These are phyloP conservation scores for Gymnopilus junonius DNA, from an alignment of 768 basidiomycete genomes.

Conservation along the genomic window DNA sequence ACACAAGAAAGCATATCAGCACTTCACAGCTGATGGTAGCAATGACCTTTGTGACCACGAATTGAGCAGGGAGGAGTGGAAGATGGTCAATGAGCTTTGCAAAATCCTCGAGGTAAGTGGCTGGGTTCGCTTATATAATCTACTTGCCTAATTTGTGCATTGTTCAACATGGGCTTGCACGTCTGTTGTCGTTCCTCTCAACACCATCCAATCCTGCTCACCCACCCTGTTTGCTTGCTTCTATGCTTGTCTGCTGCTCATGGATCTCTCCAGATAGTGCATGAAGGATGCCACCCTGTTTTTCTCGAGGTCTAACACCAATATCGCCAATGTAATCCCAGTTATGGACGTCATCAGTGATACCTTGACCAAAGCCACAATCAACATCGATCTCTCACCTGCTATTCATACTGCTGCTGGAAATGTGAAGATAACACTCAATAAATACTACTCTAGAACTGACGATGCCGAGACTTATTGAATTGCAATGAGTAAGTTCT, in stretches of 20 bases:
- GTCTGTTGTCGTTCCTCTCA: too few species aligned
- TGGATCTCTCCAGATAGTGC: too few species aligned
- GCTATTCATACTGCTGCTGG: constrained; percentile 24
- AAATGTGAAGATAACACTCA: constrained; percentile 28
- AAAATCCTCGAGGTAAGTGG: constrained; percentile 13
- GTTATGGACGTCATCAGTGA: constrained; percentile 17
- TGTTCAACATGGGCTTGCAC: too few species aligned
- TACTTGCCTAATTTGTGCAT: too few species aligned
- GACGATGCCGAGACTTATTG: constrained; percentile 32
- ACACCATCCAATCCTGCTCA: too few species aligned
- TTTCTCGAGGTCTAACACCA: too few species aligned
- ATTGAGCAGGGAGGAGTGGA: constrained; percentile 33
- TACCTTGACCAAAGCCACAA: not conserved
- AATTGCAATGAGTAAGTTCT: constrained; percentile 39
- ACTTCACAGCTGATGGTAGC: constrained; percentile 19
- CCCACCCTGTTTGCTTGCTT: too few species aligned
- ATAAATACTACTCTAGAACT: constrained; percentile 32
- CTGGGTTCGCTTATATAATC: not conserved
- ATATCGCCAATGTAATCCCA: constrained; percentile 2
- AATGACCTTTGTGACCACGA: constrained; percentile 23
- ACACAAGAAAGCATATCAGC: constrained; percentile 27
- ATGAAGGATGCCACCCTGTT: too few species aligned
- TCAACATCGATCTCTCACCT: not conserved
- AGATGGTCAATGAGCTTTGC: constrained; percentile 26
- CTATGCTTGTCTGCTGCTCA: too few species aligned